Percentiles rank a stretch among this genome's conserved stretches.
Conservation (phyloP, 768 basidiomycete genomes). For the Sporobolomyces roseus region DNA sequence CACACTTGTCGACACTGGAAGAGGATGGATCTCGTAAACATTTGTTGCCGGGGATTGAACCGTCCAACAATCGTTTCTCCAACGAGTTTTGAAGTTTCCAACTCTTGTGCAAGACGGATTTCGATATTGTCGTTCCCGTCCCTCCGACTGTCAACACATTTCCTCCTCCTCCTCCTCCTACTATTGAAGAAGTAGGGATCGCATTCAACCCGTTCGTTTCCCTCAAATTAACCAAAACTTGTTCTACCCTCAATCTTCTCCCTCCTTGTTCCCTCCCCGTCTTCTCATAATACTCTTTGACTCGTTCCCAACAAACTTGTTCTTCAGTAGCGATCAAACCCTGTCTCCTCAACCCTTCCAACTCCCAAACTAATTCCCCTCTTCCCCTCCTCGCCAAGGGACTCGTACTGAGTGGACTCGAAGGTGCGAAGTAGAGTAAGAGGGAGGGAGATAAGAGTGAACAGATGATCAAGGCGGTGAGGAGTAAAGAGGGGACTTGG, state of each 20-base stretch:
- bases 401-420: slow-evolving; percentile 53
- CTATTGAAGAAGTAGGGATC: neutral
- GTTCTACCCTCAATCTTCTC: slow-evolving; percentile 69
- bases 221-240: slow-evolving; percentile 59
- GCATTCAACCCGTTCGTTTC: slow-evolving; percentile 35
- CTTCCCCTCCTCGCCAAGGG: slow-evolving; percentile 59
- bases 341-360: slow-evolving; percentile 56
- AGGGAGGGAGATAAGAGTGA: slow-evolving; percentile 84
- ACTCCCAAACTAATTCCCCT: slow-evolving; percentile 52
- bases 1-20: slow-evolving; percentile 60
- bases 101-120: slow-evolving; percentile 61
- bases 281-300: slow-evolving; percentile 60
- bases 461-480: slow-evolving; percentile 55
- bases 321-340: slow-evolving; percentile 69
- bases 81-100: slow-evolving; percentile 63
- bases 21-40: slow-evolving; percentile 49
- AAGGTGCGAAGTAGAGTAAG: slow-evolving; percentile 70
- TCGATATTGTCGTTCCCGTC: slow-evolving; percentile 56
- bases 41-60: slow-evolving; percentile 16
- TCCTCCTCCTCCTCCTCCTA: slow-evolving; percentile 47
- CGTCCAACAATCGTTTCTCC: slow-evolving; percentile 52
- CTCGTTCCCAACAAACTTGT: slow-evolving; percentile 60
- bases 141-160: neutral
- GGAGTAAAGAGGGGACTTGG: slow-evolving; percentile 81
- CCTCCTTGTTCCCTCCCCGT: slow-evolving; percentile 68